Evolutionary conservation across 805 yeast species (phyloP), one percentile per base, ranked within the genome.

Genomic region (Candida argentea): DNA sequence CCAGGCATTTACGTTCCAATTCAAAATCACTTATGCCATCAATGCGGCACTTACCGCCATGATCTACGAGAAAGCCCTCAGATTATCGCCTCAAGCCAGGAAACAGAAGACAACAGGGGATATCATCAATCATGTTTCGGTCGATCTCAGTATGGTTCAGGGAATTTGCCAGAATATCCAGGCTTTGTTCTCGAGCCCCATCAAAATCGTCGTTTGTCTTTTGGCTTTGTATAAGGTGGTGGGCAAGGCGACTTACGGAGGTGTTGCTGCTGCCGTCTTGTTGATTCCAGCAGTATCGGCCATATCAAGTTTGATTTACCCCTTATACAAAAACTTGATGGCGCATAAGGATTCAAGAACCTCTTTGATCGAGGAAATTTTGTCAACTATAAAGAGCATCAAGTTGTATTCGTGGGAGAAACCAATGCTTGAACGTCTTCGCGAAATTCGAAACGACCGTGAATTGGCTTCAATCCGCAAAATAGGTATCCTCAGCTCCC

Each of bases 351-450:
- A 60, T 34, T 44, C 46, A 16, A 44, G 67, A 39, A 52, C 60
- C 3, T 46, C 54, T 14, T 43, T 58, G 29, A 56, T 55, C 31
- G 50, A 53, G 16, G 66, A 60, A 34, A 55, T 60, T 26, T 48
- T 60, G 30, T 46, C 43, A 30, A 47, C 63, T 6, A 52, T 57
- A 19, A 60, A 58, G 34, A 51, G 57, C 26, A 46, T 60, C 39
- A 60, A 60, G 35, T 48, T 60, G 22, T 60, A 59, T 35, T 51
- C 65, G 3, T 60, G 66, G 66, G 66, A 60, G 33, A 36, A 36
- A 18, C 65, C 65, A 14, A 57, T 59, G 60, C 38, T 58, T 32
- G 37, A 43, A 18, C 47, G 50, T 26, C 44, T 60, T 21, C 40
- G 39, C 28, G 46, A 40, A 3, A 40, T 60, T 20, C 50, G 66